Conservation (phyloP, 2,329 filamentous ascomycete genomes). For the Alternaria sp. region DNA sequence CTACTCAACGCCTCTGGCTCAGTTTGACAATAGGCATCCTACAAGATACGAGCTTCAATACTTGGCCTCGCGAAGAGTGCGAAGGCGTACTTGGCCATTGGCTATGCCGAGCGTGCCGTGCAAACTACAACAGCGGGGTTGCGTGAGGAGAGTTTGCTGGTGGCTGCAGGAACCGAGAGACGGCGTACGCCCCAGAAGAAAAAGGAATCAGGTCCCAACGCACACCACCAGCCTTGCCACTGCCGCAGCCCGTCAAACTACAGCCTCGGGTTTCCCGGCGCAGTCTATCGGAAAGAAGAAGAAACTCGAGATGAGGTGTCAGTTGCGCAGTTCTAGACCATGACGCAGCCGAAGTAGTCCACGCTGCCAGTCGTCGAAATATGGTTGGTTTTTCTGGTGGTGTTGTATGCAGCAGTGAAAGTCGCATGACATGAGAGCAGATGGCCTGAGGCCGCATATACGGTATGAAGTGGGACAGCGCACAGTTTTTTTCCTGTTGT, state of each 20-base stretch:
- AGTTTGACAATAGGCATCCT: slow-evolving; percentile 10
- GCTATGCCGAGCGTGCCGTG: slow-evolving; percentile 9
- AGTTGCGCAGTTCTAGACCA: background rate
- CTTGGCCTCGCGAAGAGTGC: slow-evolving; percentile 21
- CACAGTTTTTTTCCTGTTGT: slow-evolving; percentile 12
- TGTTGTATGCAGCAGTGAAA: background rate
- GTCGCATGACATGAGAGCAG: slow-evolving; percentile 1
- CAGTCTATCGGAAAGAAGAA: background rate
- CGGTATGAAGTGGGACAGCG: slow-evolving; percentile 7
- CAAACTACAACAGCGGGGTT: slow-evolving; percentile 6
- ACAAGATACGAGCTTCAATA: slow-evolving; percentile 26
- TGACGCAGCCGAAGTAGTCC: background rate
- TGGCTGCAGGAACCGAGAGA: slow-evolving; percentile 11
- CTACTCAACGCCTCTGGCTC: slow-evolving; percentile 3
- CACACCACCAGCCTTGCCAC: background rate
- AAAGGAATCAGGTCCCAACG: slow-evolving; percentile 1
- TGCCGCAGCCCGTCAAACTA: background rate
- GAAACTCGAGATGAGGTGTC: background rate
- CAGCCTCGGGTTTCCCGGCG: background rate
- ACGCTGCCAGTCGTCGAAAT: background rate
- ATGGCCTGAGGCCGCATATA: slow-evolving; percentile 12
- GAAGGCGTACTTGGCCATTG: slow-evolving; percentile 10
- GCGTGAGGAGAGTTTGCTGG: slow-evolving; percentile 7
- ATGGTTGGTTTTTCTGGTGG: background rate
- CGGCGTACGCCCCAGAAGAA: slow-evolving; percentile 6